phyloP scores from a whole-genome alignment of 2,329 filamentous ascomycete species.

The Plenodomus lindquistii region DNA sequence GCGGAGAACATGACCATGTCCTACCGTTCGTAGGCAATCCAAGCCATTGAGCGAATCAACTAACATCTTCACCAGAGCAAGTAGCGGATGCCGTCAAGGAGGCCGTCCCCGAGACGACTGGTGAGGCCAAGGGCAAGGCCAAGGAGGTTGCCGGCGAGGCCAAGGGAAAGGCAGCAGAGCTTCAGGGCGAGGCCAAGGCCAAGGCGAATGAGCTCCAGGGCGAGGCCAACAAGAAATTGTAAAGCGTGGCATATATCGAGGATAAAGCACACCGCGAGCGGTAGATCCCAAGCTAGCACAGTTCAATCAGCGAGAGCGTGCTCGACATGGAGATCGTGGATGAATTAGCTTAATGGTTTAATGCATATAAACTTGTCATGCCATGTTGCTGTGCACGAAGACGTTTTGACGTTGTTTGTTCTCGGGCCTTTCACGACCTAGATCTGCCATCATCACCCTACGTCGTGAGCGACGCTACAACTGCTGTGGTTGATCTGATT shows the following conservation, averaged over 20 bases:
- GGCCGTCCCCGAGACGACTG: constrained; percentile 27
- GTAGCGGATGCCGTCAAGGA: constrained; percentile 50
- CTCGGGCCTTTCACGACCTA: neutral
- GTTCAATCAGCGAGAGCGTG: neutral
- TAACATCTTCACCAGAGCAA: constrained; percentile 51
- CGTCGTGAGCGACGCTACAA: too few relatives aligned
- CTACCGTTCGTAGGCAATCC: constrained; percentile 1
- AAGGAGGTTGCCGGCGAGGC: constrained; percentile 45
- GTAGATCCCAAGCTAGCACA: neutral
- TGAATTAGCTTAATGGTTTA: neutral
- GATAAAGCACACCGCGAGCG: neutral
- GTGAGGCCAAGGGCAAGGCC: constrained; percentile 48
- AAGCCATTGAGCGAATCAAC: neutral
- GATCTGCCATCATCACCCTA: too few relatives aligned
- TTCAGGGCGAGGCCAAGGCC: constrained; percentile 48
- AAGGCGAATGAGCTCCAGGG: constrained; percentile 48
- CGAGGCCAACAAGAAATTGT: constrained; percentile 53
- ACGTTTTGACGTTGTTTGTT: neutral
- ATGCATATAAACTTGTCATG: neutral
- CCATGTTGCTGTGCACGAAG: neutral
- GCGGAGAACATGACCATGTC: constrained; percentile 15
- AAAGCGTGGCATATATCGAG: constrained; percentile 9
- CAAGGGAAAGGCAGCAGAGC: constrained; percentile 52
- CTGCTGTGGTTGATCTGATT: too few relatives aligned
- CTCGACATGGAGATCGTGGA: neutral